Base-by-base conservation (phyloP, 495 filamentous ascomycete species). In the Aspergillus mulundensis region DNA sequence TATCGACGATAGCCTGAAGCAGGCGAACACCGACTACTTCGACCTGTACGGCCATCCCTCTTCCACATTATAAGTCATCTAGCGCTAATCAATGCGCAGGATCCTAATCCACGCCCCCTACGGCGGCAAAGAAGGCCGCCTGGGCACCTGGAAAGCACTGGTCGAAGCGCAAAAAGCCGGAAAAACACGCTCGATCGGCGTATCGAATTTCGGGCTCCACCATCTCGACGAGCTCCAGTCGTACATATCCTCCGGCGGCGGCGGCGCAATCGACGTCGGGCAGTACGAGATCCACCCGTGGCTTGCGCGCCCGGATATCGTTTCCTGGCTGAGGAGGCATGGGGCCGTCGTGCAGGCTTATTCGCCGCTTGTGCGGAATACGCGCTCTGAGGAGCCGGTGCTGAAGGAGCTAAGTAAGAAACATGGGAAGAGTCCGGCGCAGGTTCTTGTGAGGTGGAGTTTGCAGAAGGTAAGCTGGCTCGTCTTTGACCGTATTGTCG, bases 201-300 rank as follows among this genome's bases (percentile, higher is more conserved):
- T 84, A 19, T 80, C 75, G 12, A 84, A 84, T 63, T 84, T 77
- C 56, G 75, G 72, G 11, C 70, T 84, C 21, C 70, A 75, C 48
- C 81, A 84, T 60, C 72, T 84, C 3, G 71, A 83, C 16, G 81
- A 83, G 57, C 69, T 97, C 43, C 88, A 95, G 63, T 74, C 66
- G 58, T 87, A 90, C 66, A 91, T 92, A 60, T 24, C 46, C 38
- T 77, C 85, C 66, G 78, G 80, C 59, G 88, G 87, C 7, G 90
- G 87, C 11, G 89, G 89, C 3, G 72, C 90, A 19, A 78, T 97
- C 62, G 85, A 83, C 48, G 88, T 96, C 7, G 89, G 88, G 11
- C 91, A 96, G 68, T 89, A 89, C 64, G 92, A 97, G 72, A 74
- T 97, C 16, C 93, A 97, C 65, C 91, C 92, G 0, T 96, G 90